phyloP scores from a whole-genome alignment of 2,329 filamentous ascomycete genomes.

The Aspergillus pseudoterreus region DNA sequence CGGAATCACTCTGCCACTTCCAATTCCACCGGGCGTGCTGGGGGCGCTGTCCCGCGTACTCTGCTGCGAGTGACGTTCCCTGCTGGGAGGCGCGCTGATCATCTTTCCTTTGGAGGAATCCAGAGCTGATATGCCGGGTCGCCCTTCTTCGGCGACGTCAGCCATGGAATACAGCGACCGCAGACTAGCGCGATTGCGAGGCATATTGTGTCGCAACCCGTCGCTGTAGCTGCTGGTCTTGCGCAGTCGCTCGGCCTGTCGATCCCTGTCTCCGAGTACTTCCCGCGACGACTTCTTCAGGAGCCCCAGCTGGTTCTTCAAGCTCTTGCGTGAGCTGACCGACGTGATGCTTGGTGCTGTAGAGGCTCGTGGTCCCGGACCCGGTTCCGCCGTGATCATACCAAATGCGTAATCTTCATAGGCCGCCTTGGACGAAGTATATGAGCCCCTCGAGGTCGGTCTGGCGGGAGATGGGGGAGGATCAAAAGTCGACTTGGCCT shows the following conservation, averaged over 20 bases:
- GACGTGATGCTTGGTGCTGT: slow-evolving; percentile 38
- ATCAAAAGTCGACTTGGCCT: slow-evolving; percentile 55
- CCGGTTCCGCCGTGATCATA: slow-evolving; percentile 39
- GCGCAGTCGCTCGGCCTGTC: slow-evolving; percentile 28
- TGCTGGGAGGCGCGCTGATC: slow-evolving; percentile 20
- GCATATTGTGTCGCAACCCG: slow-evolving; percentile 27
- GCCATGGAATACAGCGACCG: slow-evolving; percentile 42
- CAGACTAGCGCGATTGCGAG: slow-evolving; percentile 36
- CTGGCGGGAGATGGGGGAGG: slow-evolving; percentile 25
- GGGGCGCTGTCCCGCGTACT: slow-evolving; percentile 21
- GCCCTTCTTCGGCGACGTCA: slow-evolving; percentile 38
- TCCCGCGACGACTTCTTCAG: slow-evolving; percentile 37
- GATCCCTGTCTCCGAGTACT: slow-evolving; percentile 34
- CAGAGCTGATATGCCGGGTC: slow-evolving; percentile 16
- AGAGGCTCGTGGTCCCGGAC: slow-evolving; percentile 35
- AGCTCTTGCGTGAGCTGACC: slow-evolving; percentile 37
- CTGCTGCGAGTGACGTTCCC: slow-evolving; percentile 35
- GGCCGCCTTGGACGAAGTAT: slow-evolving; percentile 29
- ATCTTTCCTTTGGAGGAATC: slow-evolving; percentile 16
- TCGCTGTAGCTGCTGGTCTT: slow-evolving; percentile 34
- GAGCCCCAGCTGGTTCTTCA: slow-evolving; percentile 32
- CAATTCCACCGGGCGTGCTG: slow-evolving; percentile 34
- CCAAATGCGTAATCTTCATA: slow-evolving; percentile 37
- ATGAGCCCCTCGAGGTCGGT: slow-evolving; percentile 36
- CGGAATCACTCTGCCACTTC: slow-evolving; percentile 58